Evolutionary conservation across 305 asterid species (phyloP), one percentile per base, ranked within the genome.

Genomic region (Rubia peregrina): DNA sequence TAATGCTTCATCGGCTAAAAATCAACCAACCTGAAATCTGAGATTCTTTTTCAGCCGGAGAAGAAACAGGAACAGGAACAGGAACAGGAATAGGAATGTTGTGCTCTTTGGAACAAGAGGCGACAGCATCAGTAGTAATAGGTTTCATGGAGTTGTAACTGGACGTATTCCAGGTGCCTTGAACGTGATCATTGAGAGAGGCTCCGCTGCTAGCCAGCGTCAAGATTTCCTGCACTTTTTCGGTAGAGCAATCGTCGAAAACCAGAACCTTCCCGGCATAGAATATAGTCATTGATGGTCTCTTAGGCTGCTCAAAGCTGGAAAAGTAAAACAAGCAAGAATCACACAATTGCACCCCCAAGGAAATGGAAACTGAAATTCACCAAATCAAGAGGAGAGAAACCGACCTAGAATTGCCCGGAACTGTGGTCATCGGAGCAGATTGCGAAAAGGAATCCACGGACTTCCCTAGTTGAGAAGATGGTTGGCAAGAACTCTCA

Each of bases 231-330:
- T 76, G 74, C 22, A 83, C 91, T 77, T 83, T 87, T 7, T 83
- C 90, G 4, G 89, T 80, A 0, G 96, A 80, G 59, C 72, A 86
- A 75, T 86, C 89, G 59, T 89, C 88, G 42, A 89, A 89, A 36
- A 89, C 88, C 73, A 88, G 68, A 44, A 91, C 88, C 72, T 76
- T 76, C 33, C 95, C 92, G 0, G 81, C 82, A 68, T 89, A 91
- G 64, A 91, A 91, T 51, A 91, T 87, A 2, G 97, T 91, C 80
- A 91, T 49, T 16, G 82, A 95, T 40, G 90, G 77, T 38, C 74
- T 46, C 67, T 75, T 83, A 6, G 72, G 36, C 65, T 82, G 85
- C 64, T 69, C 71, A 26, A 21, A 49, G 48, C 85, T 81, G 83
- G 12, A 41, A 11, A 57, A 11, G 22, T 8, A 51, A 17, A 59